Evolutionary conservation across 1,139 yeast species (phyloP).

Genomic region (Hyphopichia buzzinii): DNA sequence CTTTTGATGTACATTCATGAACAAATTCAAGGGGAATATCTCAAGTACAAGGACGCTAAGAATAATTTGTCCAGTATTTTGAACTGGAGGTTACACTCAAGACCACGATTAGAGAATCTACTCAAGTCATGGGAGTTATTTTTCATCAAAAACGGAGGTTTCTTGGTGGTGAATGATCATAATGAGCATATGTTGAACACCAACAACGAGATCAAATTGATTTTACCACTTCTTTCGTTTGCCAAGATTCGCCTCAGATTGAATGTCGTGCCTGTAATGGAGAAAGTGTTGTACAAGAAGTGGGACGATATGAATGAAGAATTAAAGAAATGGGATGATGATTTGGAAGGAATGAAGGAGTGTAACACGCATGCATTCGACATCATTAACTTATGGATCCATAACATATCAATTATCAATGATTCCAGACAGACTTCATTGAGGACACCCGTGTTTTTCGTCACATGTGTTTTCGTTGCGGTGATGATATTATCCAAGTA

Average conservation of each 20-base stretch:
- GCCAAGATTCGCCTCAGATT: constrained; percentile 64
- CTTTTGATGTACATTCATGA: constrained; percentile 74
- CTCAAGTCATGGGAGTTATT: constrained; percentile 65
- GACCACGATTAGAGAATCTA: constrained; percentile 54
- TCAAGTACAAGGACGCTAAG: constrained; percentile 22
- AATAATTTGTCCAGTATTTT: constrained; percentile 13
- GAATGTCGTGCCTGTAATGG: constrained; percentile 55
- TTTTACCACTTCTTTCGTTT: constrained; percentile 61
- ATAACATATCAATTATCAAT: constrained; percentile 58
- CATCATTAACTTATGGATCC: constrained; percentile 66
- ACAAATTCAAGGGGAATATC: constrained; percentile 55
- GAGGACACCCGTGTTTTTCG: constrained; percentile 71
- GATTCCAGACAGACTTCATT: constrained; percentile 64
- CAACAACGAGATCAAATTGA: constrained; percentile 57
- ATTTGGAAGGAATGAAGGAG: constrained; percentile 58
- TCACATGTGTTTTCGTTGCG: constrained; percentile 64
- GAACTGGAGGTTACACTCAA: constrained; percentile 60
- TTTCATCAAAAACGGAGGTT: constrained; percentile 61
- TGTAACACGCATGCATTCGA: constrained; percentile 57
- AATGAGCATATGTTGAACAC: constrained; percentile 49
- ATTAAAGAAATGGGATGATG: constrained; percentile 40
- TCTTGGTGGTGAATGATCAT: constrained; percentile 49
- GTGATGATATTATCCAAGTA: constrained; percentile 61
- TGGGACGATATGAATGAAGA: constrained; percentile 63
- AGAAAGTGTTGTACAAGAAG: constrained; percentile 57